A percentile compares a stretch with the other conserved stretches of the same genome.
phyloP scores from a whole-genome alignment of 75 land plant genomes.

The Picea glauca region DNA sequence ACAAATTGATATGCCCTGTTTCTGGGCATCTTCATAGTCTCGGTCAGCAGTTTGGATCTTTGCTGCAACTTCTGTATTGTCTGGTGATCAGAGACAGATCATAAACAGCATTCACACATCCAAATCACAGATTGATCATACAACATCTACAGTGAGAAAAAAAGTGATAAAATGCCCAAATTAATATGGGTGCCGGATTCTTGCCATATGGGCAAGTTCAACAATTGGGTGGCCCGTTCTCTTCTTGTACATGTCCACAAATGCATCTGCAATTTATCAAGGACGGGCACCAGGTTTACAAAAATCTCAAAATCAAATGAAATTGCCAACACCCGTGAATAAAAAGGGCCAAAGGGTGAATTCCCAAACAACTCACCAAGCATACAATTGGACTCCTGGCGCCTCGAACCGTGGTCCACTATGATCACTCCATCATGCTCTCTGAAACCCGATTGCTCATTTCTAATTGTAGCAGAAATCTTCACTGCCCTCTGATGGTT shows the following conservation, averaged over 20 bases:
- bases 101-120: too few species aligned
- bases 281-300: background rate
- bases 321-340: background rate
- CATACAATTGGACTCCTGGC: slow-evolving; percentile 80
- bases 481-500: too few species aligned
- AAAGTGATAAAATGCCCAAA: too few species aligned
- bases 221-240: slow-evolving; percentile 77
- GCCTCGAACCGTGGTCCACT: slow-evolving; percentile 91
- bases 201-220: slow-evolving; percentile 95
- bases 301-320: background rate
- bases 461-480: too few species aligned
- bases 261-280: slow-evolving; percentile 53
- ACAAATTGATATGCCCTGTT: too few species aligned
- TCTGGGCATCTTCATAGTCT: too few species aligned
- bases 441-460: slow-evolving; percentile 14
- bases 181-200: too few species aligned
- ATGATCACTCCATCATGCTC: slow-evolving; percentile 72
- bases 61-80: too few species aligned
- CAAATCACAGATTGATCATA: too few species aligned
- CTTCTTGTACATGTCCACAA: slow-evolving; percentile 70
- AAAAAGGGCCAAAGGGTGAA: background rate
- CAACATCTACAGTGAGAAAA: too few species aligned
- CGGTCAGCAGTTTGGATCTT: too few species aligned
- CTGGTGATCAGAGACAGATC: too few species aligned
- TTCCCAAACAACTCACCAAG: slow-evolving; percentile 41